Base-by-base conservation (phyloP, 176 grass and related monocot species). In the Elaeis guineensis region DNA sequence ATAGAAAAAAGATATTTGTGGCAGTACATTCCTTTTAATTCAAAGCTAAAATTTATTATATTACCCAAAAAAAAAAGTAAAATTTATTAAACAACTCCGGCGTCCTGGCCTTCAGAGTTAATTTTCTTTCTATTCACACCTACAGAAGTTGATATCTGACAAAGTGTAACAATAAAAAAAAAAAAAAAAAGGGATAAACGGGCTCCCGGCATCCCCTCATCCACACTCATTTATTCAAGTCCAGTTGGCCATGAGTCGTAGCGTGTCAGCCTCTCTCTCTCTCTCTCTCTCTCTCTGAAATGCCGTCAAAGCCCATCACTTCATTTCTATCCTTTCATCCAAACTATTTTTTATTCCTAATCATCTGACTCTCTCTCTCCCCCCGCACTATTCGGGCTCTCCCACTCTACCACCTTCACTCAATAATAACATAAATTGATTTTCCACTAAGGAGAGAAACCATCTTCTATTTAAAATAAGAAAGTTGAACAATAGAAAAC, bases 381-480 rank as follows among this genome's bases (percentile, higher is more conserved):
- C 35, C 35, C 35, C 63, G 63, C 49, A 52, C 22, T 50, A 52
- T 52, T 23, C 63, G 63, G 63, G 21, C 22, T 4, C 21, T 16
- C 49, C 49, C 35, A 44, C 35, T 12, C 35, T 44, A 12, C 35
- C 35, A 1, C 28, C 22, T 51, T 65, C 6, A 16, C 21, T 4
- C 15, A 54, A 23, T 2, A 2, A 23, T 23, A 23, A 23, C 23
- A 23, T 23, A 23, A 6, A 9, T 35, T 9, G 32, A 35, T 9
- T 35, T 35, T 9, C 32, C 32, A 9, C 32, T 7, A 35, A 11
- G 32, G 9, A 44, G 35, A 44, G 35, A 14, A 44, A 12, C 35
- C 35, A 44, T 44, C 35, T 2, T 1, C 35, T 12, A 9, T 44
- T 44, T 48, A 50, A 75, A 19, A 77, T 32, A 80, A 51, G 66